Evolutionary conservation across 1,284 basidiomycete species (phyloP).

Genomic region (Tilletia setariae): DNA sequence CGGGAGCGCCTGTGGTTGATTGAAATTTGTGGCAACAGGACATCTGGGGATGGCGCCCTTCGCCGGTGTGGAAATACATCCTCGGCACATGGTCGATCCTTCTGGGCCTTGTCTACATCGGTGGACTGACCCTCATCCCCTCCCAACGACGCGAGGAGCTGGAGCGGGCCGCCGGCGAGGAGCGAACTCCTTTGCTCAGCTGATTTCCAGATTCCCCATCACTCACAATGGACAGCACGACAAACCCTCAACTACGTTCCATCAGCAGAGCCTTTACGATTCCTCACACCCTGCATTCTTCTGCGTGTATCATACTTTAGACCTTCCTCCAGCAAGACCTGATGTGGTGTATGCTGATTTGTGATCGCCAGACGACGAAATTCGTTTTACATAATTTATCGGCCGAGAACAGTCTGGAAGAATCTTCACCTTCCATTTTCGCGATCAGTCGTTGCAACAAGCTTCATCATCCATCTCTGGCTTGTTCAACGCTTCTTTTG

Average conservation of each 20-base stretch:
- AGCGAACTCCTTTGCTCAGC: background rate
- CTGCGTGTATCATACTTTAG: no score
- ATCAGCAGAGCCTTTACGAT: no score
- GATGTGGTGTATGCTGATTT: no score
- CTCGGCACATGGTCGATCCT: slow-evolving; percentile 19
- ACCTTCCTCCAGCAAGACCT: no score
- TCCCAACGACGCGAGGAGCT: background rate
- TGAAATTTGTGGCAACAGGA: slow-evolving; percentile 24
- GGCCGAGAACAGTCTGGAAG: slow-evolving; percentile 9
- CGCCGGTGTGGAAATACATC: slow-evolving; percentile 25
- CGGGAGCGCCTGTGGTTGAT: background rate
- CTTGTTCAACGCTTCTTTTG: slow-evolving; percentile 12
- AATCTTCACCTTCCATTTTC: background rate
- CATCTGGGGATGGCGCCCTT: slow-evolving; percentile 32
- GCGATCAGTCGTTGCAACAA: background rate
- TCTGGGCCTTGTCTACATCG: background rate
- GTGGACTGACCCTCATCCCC: background rate
- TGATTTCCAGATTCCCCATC: background rate
- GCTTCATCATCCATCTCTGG: background rate
- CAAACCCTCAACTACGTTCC: no score
- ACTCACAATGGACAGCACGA: no score
- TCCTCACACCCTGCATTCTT: no score
- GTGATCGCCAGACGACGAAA: no score
- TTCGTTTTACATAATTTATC: background rate
- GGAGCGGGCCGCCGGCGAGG: background rate